These are phyloP conservation scores for Pilasporangium apinafurcum DNA, from an alignment of 352 stramenopile species.

Conservation along the genomic window DNA sequence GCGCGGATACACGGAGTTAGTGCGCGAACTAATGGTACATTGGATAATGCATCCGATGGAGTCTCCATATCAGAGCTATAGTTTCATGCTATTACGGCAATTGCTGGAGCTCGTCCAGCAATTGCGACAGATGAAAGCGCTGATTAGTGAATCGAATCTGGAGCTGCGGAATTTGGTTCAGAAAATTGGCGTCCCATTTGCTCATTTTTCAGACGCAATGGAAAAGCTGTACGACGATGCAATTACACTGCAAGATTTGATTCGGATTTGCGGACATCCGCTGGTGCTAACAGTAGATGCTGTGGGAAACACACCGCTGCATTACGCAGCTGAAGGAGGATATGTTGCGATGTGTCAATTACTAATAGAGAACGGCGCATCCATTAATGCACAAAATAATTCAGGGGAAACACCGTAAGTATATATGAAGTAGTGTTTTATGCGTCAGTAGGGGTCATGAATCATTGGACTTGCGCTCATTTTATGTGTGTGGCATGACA, in stretches of 20 bases:
- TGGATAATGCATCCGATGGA: slow-evolving; percentile 58
- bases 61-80: slow-evolving; percentile 61
- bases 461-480: background rate
- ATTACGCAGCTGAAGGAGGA: slow-evolving; percentile 70
- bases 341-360: slow-evolving; percentile 62
- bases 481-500: slow-evolving; percentile 10
- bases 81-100: slow-evolving; percentile 36
- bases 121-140: slow-evolving; percentile 34
- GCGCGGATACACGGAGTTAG: slow-evolving; percentile 63
- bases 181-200: slow-evolving; percentile 45
- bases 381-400: slow-evolving; percentile 78
- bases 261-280: slow-evolving; percentile 68
- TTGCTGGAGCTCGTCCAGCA: slow-evolving; percentile 43
- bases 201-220: slow-evolving; percentile 57
- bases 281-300: slow-evolving; percentile 58
- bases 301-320: slow-evolving; percentile 62
- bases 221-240: slow-evolving; percentile 52
- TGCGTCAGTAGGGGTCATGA: no score
- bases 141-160: slow-evolving; percentile 53
- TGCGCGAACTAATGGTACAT: slow-evolving; percentile 44
- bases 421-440: background rate
- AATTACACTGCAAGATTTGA: slow-evolving; percentile 50
- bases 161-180: slow-evolving; percentile 48
- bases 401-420: slow-evolving; percentile 70
- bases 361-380: slow-evolving; percentile 52